Evolutionary conservation across 306 rosid species (phyloP).

Genomic region (Arachis hypogaea): DNA sequence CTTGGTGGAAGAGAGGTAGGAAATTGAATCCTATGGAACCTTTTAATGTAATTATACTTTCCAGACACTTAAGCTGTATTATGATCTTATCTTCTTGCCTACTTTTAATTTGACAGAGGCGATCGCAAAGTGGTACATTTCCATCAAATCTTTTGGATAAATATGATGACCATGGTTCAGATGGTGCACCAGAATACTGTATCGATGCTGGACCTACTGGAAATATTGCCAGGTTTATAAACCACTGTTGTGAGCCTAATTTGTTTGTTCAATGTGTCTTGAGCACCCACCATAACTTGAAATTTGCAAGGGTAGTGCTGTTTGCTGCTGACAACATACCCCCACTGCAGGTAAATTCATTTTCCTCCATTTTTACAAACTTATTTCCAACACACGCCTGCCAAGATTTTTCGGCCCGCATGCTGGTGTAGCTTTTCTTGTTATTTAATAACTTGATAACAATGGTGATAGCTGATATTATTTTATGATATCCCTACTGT

Average conservation of each 20-base stretch:
- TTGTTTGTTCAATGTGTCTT: slow-evolving; percentile 94
- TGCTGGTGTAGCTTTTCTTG: too few relatives aligned
- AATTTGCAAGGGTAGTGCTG: slow-evolving; percentile 81
- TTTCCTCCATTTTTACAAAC: neutral
- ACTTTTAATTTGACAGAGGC: slow-evolving; percentile 56
- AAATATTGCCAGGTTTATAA: slow-evolving; percentile 85
- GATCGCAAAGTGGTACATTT: slow-evolving; percentile 56
- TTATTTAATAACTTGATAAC: too few relatives aligned
- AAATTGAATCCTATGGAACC: slow-evolving; percentile 22
- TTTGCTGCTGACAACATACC: slow-evolving; percentile 98
- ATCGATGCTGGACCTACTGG: slow-evolving; percentile 90
- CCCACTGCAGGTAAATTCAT: slow-evolving; percentile 78
- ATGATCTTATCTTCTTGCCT: slow-evolving; percentile 12
- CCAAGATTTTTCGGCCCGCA: too few relatives aligned
- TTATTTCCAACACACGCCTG: too few relatives aligned
- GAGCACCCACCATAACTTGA: slow-evolving; percentile 82
- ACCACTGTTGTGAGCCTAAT: slow-evolving; percentile 96
- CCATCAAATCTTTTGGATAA: slow-evolving; percentile 54
- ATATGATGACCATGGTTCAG: slow-evolving; percentile 61
- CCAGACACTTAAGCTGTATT: neutral
- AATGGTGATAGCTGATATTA: too few relatives aligned
- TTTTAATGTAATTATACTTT: slow-evolving; percentile 1
- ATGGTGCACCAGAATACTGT: slow-evolving; percentile 77
- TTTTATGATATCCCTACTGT: too few relatives aligned
- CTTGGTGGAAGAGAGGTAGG: slow-evolving; percentile 90